phyloP scores from a whole-genome alignment of 1,284 basidiomycete species.

The Kalmanozyma brasiliensis region DNA sequence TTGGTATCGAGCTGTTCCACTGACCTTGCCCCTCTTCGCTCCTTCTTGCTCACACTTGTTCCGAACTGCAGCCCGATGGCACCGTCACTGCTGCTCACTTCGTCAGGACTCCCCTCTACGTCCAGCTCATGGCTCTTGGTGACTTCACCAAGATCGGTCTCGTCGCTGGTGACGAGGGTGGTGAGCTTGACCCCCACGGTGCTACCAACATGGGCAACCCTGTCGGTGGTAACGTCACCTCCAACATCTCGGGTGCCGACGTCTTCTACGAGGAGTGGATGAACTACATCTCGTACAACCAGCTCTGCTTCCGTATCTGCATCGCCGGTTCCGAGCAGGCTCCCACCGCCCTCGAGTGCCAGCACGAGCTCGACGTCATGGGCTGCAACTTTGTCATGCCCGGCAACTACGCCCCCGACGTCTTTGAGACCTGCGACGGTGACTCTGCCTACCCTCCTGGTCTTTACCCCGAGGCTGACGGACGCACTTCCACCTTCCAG shows the following conservation, averaged over 20 bases:
- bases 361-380: conserved; percentile 66
- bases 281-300: conserved; percentile 64
- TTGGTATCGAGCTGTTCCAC: too few relatives aligned
- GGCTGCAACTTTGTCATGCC: conserved; percentile 69
- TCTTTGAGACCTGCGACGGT: conserved; percentile 66
- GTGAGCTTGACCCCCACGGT: conserved; percentile 68
- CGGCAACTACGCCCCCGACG: conserved; percentile 59
- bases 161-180: conserved; percentile 57
- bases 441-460: conserved; percentile 68
- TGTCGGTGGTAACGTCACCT: conserved; percentile 72
- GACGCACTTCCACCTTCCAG: conserved; percentile 61
- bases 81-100: conserved; percentile 66
- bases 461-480: conserved; percentile 55
- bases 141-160: conserved; percentile 67
- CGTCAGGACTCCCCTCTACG: conserved; percentile 67
- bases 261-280: conserved; percentile 72
- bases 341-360: conserved; percentile 58
- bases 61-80: conserved; percentile 51
- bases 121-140: conserved; percentile 70
- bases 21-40: too few relatives aligned
- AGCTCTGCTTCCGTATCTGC: conserved; percentile 67
- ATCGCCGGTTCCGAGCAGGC: conserved; percentile 60
- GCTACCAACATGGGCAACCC: conserved; percentile 70
- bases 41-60: too few relatives aligned
- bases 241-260: conserved; percentile 70